Evolutionary conservation across 768 basidiomycete genomes (phyloP).

Genomic region (Leccinum longicurvipes): DNA sequence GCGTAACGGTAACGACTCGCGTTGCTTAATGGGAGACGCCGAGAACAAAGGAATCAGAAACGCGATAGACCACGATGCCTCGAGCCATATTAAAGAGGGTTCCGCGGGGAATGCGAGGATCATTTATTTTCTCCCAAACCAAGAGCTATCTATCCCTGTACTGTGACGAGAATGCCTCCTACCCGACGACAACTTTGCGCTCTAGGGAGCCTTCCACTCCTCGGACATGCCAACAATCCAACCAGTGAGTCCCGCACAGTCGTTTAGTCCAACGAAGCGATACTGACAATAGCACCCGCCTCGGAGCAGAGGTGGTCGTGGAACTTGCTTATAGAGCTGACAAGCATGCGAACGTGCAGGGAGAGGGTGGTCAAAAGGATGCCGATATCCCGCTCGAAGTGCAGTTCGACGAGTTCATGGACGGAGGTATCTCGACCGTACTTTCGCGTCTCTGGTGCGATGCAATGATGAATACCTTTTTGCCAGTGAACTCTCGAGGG

Average conservation of each 20-base stretch:
- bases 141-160: neutral
- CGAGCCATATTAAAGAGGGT: slow-evolving; percentile 12
- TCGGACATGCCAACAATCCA: slow-evolving; percentile 23
- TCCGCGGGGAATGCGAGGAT: neutral
- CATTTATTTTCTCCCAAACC: neutral
- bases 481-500: slow-evolving; percentile 25
- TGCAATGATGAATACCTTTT: neutral
- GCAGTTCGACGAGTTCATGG: slow-evolving; percentile 26
- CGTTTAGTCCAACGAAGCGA: neutral
- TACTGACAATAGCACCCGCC: neutral
- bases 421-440: slow-evolving; percentile 16
- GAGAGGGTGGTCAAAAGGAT: neutral
- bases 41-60: slow-evolving; percentile 6
- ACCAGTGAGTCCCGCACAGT: slow-evolving; percentile 14
- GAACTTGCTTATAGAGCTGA: slow-evolving; percentile 27
- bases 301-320: slow-evolving; percentile 22
- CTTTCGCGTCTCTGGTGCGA: neutral
- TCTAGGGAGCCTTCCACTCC: slow-evolving; percentile 23
- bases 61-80: neutral
- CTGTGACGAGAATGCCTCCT: slow-evolving; percentile 18
- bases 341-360: neutral
- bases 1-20: neutral
- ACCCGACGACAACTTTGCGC: slow-evolving; percentile 13
- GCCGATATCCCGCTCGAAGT: slow-evolving; percentile 18
- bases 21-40: neutral